Conservation (phyloP, 2,329 filamentous ascomycete genomes). For the Trichocomaceae sp. region DNA sequence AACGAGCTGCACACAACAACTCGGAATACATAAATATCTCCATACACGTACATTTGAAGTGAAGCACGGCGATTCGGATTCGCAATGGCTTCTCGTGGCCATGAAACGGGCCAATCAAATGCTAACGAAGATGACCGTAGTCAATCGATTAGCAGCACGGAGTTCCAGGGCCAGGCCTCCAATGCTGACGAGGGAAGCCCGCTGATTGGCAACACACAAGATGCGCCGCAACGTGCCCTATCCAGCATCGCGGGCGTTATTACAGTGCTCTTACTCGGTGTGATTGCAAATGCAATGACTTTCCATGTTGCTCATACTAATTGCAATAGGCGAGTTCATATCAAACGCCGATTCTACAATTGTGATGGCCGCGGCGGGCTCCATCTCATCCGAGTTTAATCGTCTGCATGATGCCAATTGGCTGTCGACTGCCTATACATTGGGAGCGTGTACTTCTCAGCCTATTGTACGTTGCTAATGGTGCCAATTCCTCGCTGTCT, state of each 20-base stretch:
- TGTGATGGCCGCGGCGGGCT: constrained; percentile 59
- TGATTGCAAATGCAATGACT: neutral
- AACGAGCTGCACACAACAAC: neutral
- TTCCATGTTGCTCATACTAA: neutral
- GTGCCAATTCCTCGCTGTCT: neutral
- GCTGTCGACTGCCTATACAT: constrained; percentile 49
- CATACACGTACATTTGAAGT: neutral
- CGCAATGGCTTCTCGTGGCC: neutral
- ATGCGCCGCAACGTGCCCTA: neutral
- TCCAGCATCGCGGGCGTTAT: constrained; percentile 22
- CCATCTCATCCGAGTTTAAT: constrained; percentile 56
- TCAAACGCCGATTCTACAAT: constrained; percentile 59
- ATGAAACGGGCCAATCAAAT: neutral
- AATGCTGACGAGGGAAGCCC: constrained; percentile 3
- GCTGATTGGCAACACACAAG: neutral
- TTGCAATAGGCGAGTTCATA: constrained; percentile 53
- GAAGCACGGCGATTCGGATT: neutral
- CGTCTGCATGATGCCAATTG: constrained; percentile 52
- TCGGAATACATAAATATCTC: too few species aligned
- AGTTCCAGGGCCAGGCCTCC: neutral
- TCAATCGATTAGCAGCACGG: neutral
- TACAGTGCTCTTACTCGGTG: constrained; percentile 26
- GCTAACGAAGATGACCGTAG: neutral
- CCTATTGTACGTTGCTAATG: constrained; percentile 39
- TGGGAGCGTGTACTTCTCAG: constrained; percentile 49